Percentiles rank a stretch among this genome's conserved stretches.
These are phyloP conservation scores for Auricularia cornea DNA, from an alignment of 768 basidiomycete genomes.

Conservation along the genomic window DNA sequence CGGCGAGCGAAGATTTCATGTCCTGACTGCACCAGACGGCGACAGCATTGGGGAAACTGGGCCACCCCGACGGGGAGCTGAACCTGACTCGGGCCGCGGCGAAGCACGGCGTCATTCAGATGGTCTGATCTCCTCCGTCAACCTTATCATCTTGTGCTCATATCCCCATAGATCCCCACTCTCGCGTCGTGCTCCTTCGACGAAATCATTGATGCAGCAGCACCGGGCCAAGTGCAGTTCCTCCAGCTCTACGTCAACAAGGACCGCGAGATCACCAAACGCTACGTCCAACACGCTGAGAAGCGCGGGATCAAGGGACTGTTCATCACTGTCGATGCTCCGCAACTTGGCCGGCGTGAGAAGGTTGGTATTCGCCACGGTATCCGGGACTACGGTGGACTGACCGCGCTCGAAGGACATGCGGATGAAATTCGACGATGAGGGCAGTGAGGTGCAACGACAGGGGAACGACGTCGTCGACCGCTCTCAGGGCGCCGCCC, in stretches of 20 bases:
- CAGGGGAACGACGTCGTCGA: constrained; percentile 47
- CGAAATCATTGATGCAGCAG: constrained; percentile 82
- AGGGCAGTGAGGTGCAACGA: constrained; percentile 45
- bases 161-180: constrained; percentile 69
- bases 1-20: too few relatives aligned
- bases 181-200: constrained; percentile 94
- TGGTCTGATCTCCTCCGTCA: constrained; percentile 33
- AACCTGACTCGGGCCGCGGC: constrained; percentile 84
- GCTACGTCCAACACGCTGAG: constrained; percentile 86
- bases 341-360: constrained; percentile 88
- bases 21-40: too few relatives aligned
- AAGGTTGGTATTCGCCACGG: constrained; percentile 38
- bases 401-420: constrained; percentile 53
- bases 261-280: constrained; percentile 76
- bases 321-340: constrained; percentile 97
- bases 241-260: constrained; percentile 93
- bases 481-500: constrained; percentile 83
- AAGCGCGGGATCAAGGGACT: constrained; percentile 82
- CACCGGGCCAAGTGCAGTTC: constrained; percentile 73
- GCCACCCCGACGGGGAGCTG: constrained; percentile 92
- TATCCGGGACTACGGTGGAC: neutral
- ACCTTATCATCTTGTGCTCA: neutral
- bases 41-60: constrained; percentile 86
- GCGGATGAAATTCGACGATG: constrained; percentile 91
- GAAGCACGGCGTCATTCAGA: constrained; percentile 66